These are phyloP conservation scores for Setaria viridis DNA, from an alignment of 202 grass and related monocot species.

Conservation along the genomic window DNA sequence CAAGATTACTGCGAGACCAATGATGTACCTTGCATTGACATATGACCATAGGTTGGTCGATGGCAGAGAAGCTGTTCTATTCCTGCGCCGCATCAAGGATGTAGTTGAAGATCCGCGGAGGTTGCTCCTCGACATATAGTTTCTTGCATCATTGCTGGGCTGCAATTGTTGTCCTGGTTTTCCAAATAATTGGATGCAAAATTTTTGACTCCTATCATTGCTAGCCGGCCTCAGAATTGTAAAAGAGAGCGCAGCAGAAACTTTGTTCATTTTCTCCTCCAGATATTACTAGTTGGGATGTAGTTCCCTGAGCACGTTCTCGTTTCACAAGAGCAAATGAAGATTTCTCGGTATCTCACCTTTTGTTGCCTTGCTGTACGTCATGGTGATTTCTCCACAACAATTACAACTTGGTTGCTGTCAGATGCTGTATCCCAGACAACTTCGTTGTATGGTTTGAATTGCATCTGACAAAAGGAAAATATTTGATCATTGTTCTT, in stretches of 20 bases:
- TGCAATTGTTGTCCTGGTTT: neutral
- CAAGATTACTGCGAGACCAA: conserved; percentile 64
- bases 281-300: neutral
- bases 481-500: no score
- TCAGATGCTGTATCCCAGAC: no score
- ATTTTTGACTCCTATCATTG: conserved; percentile 17
- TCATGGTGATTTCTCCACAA: neutral
- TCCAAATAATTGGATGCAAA: conserved; percentile 27
- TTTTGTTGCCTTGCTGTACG: neutral
- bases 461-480: neutral
- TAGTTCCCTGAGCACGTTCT: neutral
- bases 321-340: neutral
- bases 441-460: neutral
- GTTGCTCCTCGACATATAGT: conserved; percentile 88
- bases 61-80: conserved; percentile 94
- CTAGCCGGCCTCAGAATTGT: conserved; percentile 17
- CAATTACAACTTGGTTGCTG: neutral
- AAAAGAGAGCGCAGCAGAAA: conserved; percentile 18
- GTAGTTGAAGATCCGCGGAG: conserved; percentile 90
- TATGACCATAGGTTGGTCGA: conserved; percentile 96
- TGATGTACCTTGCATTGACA: conserved; percentile 94
- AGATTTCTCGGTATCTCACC: neutral
- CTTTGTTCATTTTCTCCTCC: neutral
- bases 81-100: conserved; percentile 93
- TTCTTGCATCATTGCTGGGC: neutral